Evolutionary conservation across 257 asterid species (phyloP).

Genomic region (Coffea canephora): DNA sequence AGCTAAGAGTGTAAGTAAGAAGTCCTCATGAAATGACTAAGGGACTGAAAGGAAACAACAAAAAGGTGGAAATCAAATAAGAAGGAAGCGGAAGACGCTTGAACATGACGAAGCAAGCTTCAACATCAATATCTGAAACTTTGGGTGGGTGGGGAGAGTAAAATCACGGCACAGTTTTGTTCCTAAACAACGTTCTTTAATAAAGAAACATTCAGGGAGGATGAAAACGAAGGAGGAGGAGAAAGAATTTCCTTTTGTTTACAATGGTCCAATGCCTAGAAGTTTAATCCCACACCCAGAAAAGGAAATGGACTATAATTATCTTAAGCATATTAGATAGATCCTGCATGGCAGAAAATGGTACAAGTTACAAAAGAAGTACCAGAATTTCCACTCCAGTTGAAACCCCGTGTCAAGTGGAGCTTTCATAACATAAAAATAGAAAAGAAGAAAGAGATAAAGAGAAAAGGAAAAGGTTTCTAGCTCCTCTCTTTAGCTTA

Average conservation of each 20-base stretch:
- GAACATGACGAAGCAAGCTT: neutral
- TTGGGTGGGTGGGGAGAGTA: neutral
- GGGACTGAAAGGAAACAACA: neutral
- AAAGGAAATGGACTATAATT: slow-evolving; percentile 18
- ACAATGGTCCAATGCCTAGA: neutral
- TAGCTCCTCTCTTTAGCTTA: slow-evolving; percentile 20
- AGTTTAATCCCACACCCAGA: slow-evolving; percentile 14
- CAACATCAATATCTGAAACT: neutral
- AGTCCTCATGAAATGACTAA: neutral
- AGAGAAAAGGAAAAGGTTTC: slow-evolving; percentile 32
- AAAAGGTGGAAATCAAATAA: neutral
- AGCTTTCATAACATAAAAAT: slow-evolving; percentile 17
- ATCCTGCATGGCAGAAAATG: slow-evolving; percentile 18
- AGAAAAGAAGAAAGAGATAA: slow-evolving; percentile 43
- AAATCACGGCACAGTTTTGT: neutral
- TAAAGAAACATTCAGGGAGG: neutral
- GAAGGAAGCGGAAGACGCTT: neutral
- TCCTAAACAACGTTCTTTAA: neutral
- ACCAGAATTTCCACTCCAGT: neutral
- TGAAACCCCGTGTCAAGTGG: neutral
- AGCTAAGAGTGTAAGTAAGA: neutral
- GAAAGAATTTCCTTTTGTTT: neutral
- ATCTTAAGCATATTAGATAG: slow-evolving; percentile 1
- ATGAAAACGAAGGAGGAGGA: neutral
- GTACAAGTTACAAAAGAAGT: neutral